A percentile compares a stretch with the other conserved stretches of the same genome.
Conservation (phyloP, 441 rosid genomes). For the Pelargonium cotyledonis region DNA sequence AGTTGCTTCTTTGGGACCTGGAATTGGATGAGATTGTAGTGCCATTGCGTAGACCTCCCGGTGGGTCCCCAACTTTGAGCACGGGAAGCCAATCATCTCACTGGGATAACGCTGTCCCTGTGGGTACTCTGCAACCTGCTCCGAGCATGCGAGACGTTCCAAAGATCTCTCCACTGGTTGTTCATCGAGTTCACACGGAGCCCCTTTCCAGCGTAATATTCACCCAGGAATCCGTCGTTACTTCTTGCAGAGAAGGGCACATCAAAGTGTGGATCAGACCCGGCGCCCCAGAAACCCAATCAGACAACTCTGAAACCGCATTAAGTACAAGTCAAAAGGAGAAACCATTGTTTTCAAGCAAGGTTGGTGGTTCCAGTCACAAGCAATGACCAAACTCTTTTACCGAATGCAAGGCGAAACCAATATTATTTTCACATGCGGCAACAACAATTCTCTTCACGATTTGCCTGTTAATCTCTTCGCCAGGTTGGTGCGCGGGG, state of each 20-base stretch:
- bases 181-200: constrained; percentile 83
- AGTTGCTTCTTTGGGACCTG: constrained; percentile 90
- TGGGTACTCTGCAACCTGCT: constrained; percentile 81
- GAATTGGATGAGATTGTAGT: constrained; percentile 98
- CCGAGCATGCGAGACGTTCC: constrained; percentile 87
- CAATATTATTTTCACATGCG: constrained; percentile 5
- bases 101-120: constrained; percentile 72
- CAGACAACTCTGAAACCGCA: constrained; percentile 43
- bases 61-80: constrained; percentile 96
- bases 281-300: constrained; percentile 43
- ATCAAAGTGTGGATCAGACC: constrained; percentile 94
- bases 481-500: constrained; percentile 22
- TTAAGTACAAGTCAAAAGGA: constrained; percentile 34
- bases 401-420: constrained; percentile 2
- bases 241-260: constrained; percentile 88
- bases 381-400: constrained; percentile 44
- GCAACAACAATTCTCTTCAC: too few species aligned
- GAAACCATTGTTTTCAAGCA: constrained; percentile 43
- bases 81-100: constrained; percentile 95
- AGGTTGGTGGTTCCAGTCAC: constrained; percentile 45
- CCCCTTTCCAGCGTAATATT: constrained; percentile 86
- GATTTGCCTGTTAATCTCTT: too few species aligned
- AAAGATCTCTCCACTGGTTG: constrained; percentile 74
- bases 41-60: constrained; percentile 82
- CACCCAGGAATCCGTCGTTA: constrained; percentile 73